A percentile compares a stretch with the other conserved stretches of the same genome.
phyloP scores from a whole-genome alignment of 2,329 filamentous ascomycete genomes.

The Monilinia polystroma region DNA sequence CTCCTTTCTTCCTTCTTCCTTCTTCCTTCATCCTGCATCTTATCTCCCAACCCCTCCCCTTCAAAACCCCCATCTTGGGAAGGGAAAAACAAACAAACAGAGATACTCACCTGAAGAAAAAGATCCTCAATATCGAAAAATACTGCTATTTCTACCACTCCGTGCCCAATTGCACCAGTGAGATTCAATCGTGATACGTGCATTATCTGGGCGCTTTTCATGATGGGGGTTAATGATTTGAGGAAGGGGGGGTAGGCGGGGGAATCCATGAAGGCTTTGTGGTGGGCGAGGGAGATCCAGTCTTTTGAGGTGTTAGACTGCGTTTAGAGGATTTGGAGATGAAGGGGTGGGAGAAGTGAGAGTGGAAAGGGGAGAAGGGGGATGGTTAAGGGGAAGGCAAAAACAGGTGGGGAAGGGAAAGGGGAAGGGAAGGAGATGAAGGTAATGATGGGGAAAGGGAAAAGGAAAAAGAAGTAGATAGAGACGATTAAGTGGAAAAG shows the following conservation, averaged over 20 bases:
- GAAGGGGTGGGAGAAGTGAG: too few relatives aligned
- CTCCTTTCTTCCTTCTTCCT: too few relatives aligned
- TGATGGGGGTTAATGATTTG: conserved; percentile 18
- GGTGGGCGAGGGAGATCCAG: conserved; percentile 44
- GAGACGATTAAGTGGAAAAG: too few relatives aligned
- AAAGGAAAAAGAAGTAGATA: too few relatives aligned
- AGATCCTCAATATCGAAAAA: conserved; percentile 26
- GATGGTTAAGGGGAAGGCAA: too few relatives aligned
- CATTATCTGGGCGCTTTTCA: conserved; percentile 25
- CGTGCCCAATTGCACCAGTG: not conserved
- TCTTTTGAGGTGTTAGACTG: not conserved
- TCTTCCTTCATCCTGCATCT: too few relatives aligned
- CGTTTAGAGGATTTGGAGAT: too few relatives aligned
- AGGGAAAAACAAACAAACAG: too few relatives aligned
- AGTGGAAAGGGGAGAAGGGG: too few relatives aligned
- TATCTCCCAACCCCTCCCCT: not conserved
- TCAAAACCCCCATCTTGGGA: not conserved
- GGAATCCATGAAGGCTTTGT: conserved; percentile 44
- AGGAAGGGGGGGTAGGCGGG: conserved; percentile 44
- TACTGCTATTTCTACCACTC: conserved; percentile 28
- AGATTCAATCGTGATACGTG: conserved; percentile 24
- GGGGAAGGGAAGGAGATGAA: too few relatives aligned
- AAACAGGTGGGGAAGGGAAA: too few relatives aligned
- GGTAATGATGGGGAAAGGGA: too few relatives aligned
- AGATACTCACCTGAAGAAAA: conserved; percentile 2